Percentiles rank a stretch among this genome's conserved stretches.
These are phyloP conservation scores for Cephalotrichum gorgonifer DNA, from an alignment of 2,329 filamentous ascomycete species.

Conservation along the genomic window DNA sequence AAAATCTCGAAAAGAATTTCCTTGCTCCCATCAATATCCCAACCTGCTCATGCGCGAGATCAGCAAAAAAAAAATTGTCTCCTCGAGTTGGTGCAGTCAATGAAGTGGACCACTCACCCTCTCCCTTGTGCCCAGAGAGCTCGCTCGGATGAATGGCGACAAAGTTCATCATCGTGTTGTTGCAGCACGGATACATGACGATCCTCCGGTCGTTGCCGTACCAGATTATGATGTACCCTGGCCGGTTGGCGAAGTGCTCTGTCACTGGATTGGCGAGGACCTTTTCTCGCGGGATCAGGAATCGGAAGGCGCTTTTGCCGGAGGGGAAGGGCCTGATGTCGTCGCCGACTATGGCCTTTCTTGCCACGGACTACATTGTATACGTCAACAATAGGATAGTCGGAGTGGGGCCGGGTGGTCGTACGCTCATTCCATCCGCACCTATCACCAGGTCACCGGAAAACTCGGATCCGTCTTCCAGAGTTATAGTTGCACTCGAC, in stretches of 20 bases:
- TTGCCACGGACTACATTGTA: constrained; percentile 9
- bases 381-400: too few species aligned
- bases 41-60: neutral
- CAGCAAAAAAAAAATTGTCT: neutral
- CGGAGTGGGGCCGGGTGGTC: constrained; percentile 6
- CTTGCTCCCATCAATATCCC: constrained; percentile 16
- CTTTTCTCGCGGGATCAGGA: constrained; percentile 30
- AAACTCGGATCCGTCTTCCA: constrained; percentile 28
- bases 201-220: constrained; percentile 29
- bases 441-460: constrained; percentile 28
- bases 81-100: neutral
- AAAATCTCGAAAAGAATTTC: constrained; percentile 25
- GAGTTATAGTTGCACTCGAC: constrained; percentile 24
- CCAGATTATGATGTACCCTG: constrained; percentile 16
- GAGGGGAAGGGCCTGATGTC: constrained; percentile 24
- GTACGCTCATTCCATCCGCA: constrained; percentile 36
- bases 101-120: neutral
- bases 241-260: constrained; percentile 7
- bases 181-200: constrained; percentile 35
- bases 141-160: constrained; percentile 37
- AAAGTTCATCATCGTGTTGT: constrained; percentile 35
- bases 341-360: constrained; percentile 12
- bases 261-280: constrained; percentile 17
- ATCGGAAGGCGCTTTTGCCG: constrained; percentile 46
- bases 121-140: constrained; percentile 2